A percentile compares a stretch with the other conserved stretches of the same genome.
Conservation (phyloP, 2,329 filamentous ascomycete species). For the Ophidiomyces ophidiicola region DNA sequence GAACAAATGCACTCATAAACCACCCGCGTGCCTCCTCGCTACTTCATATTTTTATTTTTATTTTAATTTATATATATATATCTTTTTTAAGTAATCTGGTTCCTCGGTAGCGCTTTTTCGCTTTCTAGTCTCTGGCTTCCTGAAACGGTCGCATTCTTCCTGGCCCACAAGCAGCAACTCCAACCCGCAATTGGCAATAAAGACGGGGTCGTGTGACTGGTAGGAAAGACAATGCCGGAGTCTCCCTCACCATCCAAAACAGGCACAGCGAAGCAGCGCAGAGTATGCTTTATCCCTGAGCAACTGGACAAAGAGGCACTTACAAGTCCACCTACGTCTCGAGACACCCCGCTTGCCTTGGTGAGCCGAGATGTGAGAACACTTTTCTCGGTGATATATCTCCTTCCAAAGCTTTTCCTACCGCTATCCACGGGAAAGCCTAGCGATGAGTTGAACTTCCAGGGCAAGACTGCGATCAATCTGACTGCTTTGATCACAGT, state of each 20-base stretch:
- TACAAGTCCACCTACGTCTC: slow-evolving; percentile 13
- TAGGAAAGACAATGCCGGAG: neutral
- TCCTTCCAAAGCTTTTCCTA: slow-evolving; percentile 12
- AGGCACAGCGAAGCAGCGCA: neutral
- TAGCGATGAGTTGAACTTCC: slow-evolving; percentile 13
- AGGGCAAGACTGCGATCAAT: slow-evolving; percentile 9
- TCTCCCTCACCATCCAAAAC: neutral
- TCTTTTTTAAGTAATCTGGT: too few relatives aligned
- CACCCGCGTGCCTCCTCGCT: too few relatives aligned
- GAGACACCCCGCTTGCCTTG: slow-evolving; percentile 13
- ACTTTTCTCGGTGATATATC: slow-evolving; percentile 9
- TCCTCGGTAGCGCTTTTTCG: too few relatives aligned
- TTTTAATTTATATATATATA: too few relatives aligned
- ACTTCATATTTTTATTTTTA: too few relatives aligned
- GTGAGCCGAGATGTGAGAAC: slow-evolving; percentile 12
- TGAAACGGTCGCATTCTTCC: too few relatives aligned
- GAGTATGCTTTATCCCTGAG: slow-evolving; percentile 13
- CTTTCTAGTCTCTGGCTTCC: too few relatives aligned
- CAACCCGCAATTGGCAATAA: too few relatives aligned
- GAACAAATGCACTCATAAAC: too few relatives aligned
- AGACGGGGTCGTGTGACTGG: too few relatives aligned
- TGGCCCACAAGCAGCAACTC: too few relatives aligned
- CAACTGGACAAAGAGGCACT: slow-evolving; percentile 12
- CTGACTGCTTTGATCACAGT: slow-evolving; percentile 9
- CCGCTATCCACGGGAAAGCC: slow-evolving; percentile 6